phyloP scores from a whole-genome alignment of 768 basidiomycete genomes.

The Suillus hirtellus region DNA sequence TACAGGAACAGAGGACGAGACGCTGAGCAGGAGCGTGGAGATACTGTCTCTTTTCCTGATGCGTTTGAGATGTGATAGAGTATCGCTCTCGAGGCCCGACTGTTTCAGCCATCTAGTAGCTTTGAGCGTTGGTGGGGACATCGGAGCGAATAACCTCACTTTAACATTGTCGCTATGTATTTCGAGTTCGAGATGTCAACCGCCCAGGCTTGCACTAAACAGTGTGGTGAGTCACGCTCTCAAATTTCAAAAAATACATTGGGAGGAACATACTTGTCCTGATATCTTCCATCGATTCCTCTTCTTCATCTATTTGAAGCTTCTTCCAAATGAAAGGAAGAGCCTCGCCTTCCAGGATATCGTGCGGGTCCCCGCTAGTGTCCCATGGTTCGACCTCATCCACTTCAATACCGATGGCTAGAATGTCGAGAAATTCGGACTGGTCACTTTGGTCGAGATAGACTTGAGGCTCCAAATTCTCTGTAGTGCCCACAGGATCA shows the following conservation, averaged over 20 bases:
- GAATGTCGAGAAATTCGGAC: slow-evolving; percentile 1
- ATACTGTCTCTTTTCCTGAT: slow-evolving; percentile 54
- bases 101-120: slow-evolving; percentile 66
- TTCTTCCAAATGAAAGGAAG: slow-evolving; percentile 70
- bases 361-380: slow-evolving; percentile 39
- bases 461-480: neutral
- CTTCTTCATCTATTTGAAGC: slow-evolving; percentile 52
- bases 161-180: slow-evolving; percentile 60
- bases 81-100: slow-evolving; percentile 56
- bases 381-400: slow-evolving; percentile 13
- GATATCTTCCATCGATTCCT: slow-evolving; percentile 61
- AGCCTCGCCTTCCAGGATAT: slow-evolving; percentile 53
- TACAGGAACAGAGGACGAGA: slow-evolving; percentile 41
- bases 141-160: slow-evolving; percentile 38
- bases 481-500: slow-evolving; percentile 36
- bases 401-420: neutral
- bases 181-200: slow-evolving; percentile 68
- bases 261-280: slow-evolving; percentile 31
- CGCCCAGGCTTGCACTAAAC: slow-evolving; percentile 70
- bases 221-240: slow-evolving; percentile 4
- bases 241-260: neutral
- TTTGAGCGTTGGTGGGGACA: neutral
- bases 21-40: slow-evolving; percentile 57
- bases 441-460: neutral
- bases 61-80: slow-evolving; percentile 75